Conservation (phyloP, 805 yeast genomes). For the Candida coquimbonensis region DNA sequence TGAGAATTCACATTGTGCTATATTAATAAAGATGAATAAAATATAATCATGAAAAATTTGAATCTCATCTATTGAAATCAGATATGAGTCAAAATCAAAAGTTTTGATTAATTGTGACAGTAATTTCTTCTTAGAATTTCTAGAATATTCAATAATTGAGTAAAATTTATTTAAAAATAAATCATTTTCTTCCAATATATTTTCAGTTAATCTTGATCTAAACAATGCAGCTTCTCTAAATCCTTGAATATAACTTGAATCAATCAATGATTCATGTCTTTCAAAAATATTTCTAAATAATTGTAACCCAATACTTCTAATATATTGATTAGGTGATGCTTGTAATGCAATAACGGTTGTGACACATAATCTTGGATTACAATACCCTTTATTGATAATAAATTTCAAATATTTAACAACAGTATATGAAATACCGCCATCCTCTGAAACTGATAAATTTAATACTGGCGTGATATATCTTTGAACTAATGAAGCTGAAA, state of each 20-base stretch:
- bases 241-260: slow-evolving; percentile 58
- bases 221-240: slow-evolving; percentile 46
- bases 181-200: slow-evolving; percentile 23
- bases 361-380: slow-evolving; percentile 65
- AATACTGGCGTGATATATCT: slow-evolving; percentile 47
- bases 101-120: slow-evolving; percentile 27
- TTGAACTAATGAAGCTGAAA: slow-evolving; percentile 67
- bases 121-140: slow-evolving; percentile 37
- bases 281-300: slow-evolving; percentile 51
- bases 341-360: slow-evolving; percentile 68
- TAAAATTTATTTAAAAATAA: slow-evolving; percentile 35
- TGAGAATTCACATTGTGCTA: slow-evolving; percentile 32
- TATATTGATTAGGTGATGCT: slow-evolving; percentile 37
- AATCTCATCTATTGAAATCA: slow-evolving; percentile 11
- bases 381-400: slow-evolving; percentile 59
- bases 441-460: slow-evolving; percentile 39
- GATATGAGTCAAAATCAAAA: slow-evolving; percentile 22
- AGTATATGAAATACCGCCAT: slow-evolving; percentile 37
- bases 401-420: slow-evolving; percentile 51
- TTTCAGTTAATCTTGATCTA: slow-evolving; percentile 23
- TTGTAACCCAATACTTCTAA: slow-evolving; percentile 41
- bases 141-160: slow-evolving; percentile 33
- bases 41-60: slow-evolving; percentile 22
- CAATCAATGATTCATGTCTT: slow-evolving; percentile 67
- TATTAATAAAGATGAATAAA: slow-evolving; percentile 31